phyloP scores from a whole-genome alignment of 805 yeast genomes.

The Wickerhamiella bombiphila region DNA sequence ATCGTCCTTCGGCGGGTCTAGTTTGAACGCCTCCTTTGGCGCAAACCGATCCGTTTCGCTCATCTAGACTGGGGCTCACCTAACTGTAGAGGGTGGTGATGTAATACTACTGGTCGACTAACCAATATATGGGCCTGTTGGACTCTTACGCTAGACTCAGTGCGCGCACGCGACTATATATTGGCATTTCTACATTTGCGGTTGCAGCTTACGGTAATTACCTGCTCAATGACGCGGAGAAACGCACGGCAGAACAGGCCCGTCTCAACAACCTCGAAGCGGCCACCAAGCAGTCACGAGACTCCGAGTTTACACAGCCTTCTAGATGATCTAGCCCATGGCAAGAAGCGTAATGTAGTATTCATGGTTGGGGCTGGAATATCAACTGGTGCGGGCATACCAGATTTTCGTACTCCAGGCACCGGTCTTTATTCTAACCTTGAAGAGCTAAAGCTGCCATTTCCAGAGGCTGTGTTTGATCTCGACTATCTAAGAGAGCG shows the following conservation, averaged over 20 bases:
- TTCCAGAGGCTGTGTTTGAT: slow-evolving; percentile 92
- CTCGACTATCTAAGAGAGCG: slow-evolving; percentile 59
- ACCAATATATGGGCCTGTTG: slow-evolving; percentile 8
- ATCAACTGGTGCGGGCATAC: slow-evolving; percentile 87
- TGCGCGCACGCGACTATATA: slow-evolving; percentile 14
- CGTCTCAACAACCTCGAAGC: slow-evolving; percentile 4
- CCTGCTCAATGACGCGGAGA: slow-evolving; percentile 12
- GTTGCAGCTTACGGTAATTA: slow-evolving; percentile 17
- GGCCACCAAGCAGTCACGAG: neutral
- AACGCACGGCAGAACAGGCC: slow-evolving; percentile 10
- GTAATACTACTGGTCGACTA: neutral
- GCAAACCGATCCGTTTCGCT: slow-evolving; percentile 27
- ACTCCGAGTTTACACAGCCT: slow-evolving; percentile 4
- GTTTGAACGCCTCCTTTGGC: slow-evolving; percentile 39
- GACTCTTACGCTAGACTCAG: slow-evolving; percentile 13
- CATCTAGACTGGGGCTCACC: slow-evolving; percentile 6
- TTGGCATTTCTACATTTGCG: slow-evolving; percentile 13
- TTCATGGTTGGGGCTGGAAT: slow-evolving; percentile 75
- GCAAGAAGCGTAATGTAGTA: slow-evolving; percentile 19
- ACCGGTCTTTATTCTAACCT: slow-evolving; percentile 72
- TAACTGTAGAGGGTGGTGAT: neutral
- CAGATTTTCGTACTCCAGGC: slow-evolving; percentile 83
- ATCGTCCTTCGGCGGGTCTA: slow-evolving; percentile 37
- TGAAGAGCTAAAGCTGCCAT: slow-evolving; percentile 55
- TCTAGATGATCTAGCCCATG: slow-evolving; percentile 9